Conservation (phyloP, 108 stramenopile genomes). For the Cafeteria roenbergensis region DNA sequence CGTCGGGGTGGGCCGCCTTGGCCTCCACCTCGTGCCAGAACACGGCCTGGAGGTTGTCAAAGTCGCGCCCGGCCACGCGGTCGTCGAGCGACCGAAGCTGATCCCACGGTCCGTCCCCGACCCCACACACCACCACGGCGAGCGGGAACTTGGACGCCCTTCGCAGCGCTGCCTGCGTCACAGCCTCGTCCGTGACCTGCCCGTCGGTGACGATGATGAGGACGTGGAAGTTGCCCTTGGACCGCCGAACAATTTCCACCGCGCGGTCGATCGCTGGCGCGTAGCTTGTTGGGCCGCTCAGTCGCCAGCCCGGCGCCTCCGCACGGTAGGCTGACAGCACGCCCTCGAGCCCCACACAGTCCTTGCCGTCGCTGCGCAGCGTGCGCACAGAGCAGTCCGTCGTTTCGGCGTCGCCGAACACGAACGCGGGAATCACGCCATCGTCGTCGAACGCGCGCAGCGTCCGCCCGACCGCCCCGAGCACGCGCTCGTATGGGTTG, state of each 20-base stretch:
- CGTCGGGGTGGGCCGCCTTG: too few relatives aligned
- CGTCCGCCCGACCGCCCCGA: constrained; percentile 17
- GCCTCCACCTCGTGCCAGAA: too few relatives aligned
- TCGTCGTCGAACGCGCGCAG: constrained; percentile 20
- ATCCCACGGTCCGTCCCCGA: too few relatives aligned
- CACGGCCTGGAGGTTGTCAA: too few relatives aligned
- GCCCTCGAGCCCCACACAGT: constrained; percentile 19
- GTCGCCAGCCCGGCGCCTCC: constrained; percentile 12
- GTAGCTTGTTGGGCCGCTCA: constrained; percentile 22
- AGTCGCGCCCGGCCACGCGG: too few relatives aligned
- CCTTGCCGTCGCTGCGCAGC: constrained; percentile 12
- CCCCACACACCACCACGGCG: too few relatives aligned
- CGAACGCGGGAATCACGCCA: constrained; percentile 22
- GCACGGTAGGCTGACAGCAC: constrained; percentile 13
- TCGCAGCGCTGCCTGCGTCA: too few relatives aligned
- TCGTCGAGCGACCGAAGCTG: too few relatives aligned
- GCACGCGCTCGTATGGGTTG: constrained; percentile 13
- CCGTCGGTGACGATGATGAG: constrained; percentile 71
- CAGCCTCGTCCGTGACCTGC: constrained; percentile 66
- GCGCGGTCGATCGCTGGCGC: constrained; percentile 21
- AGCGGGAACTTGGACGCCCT: too few relatives aligned
- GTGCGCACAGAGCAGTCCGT: constrained; percentile 18
- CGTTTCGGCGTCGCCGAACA: constrained; percentile 20
- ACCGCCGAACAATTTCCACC: constrained; percentile 20
- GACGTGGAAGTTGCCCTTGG: constrained; percentile 36